Conservation (phyloP, 2,329 filamentous ascomycete species). For the Stenocarpella maydis region DNA sequence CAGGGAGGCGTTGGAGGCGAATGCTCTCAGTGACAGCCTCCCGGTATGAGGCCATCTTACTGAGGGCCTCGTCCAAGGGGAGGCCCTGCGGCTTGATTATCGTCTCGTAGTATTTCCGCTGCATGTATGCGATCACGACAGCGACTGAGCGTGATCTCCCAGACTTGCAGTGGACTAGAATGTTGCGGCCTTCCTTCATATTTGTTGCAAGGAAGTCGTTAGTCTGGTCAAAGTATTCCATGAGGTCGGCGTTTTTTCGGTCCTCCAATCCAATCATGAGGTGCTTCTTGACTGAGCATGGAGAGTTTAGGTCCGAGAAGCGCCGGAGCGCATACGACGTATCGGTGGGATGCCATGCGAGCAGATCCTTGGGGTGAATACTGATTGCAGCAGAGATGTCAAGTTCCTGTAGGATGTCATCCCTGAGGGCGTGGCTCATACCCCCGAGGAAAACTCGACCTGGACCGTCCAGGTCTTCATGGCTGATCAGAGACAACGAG, state of each 20-base stretch:
- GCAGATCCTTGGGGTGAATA: slow-evolving; percentile 21
- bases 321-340: slow-evolving; percentile 24
- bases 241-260: slow-evolving; percentile 18
- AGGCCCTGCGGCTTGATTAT: background rate
- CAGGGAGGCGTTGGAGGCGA: slow-evolving; percentile 9
- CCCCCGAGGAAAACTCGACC: slow-evolving; percentile 23
- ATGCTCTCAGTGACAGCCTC: slow-evolving; percentile 25
- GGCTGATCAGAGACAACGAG: slow-evolving; percentile 14
- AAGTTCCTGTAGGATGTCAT: slow-evolving; percentile 14
- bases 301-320: background rate
- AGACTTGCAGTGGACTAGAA: slow-evolving; percentile 28
- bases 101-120: slow-evolving; percentile 20
- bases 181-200: slow-evolving; percentile 1
- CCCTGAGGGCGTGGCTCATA: slow-evolving; percentile 29
- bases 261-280: slow-evolving; percentile 18
- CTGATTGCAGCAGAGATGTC: slow-evolving; percentile 26
- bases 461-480: slow-evolving; percentile 12
- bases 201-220: background rate
- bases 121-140: slow-evolving; percentile 24
- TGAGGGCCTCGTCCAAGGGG: background rate
- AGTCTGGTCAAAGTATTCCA: slow-evolving; percentile 6
- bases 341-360: slow-evolving; percentile 27
- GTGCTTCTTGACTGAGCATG: slow-evolving; percentile 15
- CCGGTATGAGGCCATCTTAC: slow-evolving; percentile 10
- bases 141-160: slow-evolving; percentile 25